Evolutionary conservation across 495 filamentous ascomycete genomes (phyloP), one percentile per base, ranked within the genome.

Genomic region (Annulohypoxylon bovei): DNA sequence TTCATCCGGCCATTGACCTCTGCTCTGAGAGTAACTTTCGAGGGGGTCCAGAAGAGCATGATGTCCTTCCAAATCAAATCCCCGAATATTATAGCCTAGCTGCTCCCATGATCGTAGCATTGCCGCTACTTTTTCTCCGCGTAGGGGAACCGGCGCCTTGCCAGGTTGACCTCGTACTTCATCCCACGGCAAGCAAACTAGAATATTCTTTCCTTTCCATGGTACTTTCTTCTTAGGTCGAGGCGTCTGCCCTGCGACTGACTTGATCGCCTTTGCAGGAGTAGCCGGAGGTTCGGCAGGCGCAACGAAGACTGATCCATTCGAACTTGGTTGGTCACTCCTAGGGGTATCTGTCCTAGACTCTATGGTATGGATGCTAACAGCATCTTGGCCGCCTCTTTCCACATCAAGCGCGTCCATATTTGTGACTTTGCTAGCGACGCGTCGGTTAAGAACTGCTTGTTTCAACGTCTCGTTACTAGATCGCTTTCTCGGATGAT

Each of bases 131-230:
- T 93, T 89, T 22, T 80, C 76, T 14, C 82, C 74, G 28, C 77
- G 89, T 65, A 98, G 78, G 14, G 92, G 87, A 64, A 83, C 70
- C 32, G 88, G 80, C 37, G 81, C 80, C 73, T 86, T 78, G 79
- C 89, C 82, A 75, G 86, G 58, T 80, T 88, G 78, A 75, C 87
- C 87, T 75, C 90, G 81, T 65, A 88, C 83, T 72, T 92, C 90
- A 70, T 92, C 87, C 57, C 83, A 79, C 39, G 93, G 93, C 30
- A 95, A 79, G 22, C 86, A 83, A 30, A 97, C 88, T 37, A 92
- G 72, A 37, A 93, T 91, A 61, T 85, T 88, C 76, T 93, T 95
- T 44, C 89, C 89, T 62, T 86, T 89, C 90, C 91, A 95, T 16
- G 84, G 85, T 6, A 87, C 72, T 64, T 84, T 87, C 65, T 84